These are phyloP conservation scores for Hygrophoropsis aurantiaca DNA, from an alignment of 768 basidiomycete species.

Conservation along the genomic window DNA sequence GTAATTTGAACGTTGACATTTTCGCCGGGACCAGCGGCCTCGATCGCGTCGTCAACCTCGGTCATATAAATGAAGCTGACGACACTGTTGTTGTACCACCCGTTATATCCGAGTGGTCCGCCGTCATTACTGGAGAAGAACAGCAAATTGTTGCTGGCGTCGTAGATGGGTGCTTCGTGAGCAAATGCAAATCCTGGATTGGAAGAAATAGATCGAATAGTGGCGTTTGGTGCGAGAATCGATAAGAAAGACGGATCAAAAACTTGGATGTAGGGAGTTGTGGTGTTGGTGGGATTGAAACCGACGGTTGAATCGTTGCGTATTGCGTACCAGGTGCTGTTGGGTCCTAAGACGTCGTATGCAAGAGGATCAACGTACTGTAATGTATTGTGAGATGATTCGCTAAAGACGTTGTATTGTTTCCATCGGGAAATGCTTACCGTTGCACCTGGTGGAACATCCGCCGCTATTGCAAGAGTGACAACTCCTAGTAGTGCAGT, in stretches of 20 bases:
- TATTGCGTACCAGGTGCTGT: slow-evolving; percentile 26
- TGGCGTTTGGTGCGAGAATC: slow-evolving; percentile 55
- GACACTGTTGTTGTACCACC: slow-evolving; percentile 56
- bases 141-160: slow-evolving; percentile 58
- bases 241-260: slow-evolving; percentile 49
- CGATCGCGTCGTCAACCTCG: slow-evolving; percentile 36
- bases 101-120: slow-evolving; percentile 59
- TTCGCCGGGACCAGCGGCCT: slow-evolving; percentile 11
- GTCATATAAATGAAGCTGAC: slow-evolving; percentile 56
- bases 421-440: too few relatives aligned
- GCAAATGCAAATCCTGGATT: slow-evolving; percentile 65
- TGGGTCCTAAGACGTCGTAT: slow-evolving; percentile 47
- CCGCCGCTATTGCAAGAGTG: too few relatives aligned
- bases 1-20: slow-evolving; percentile 50
- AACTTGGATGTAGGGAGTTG: slow-evolving; percentile 55
- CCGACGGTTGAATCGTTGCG: slow-evolving; percentile 28
- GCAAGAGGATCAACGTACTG: slow-evolving; percentile 49
- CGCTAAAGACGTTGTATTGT: too few relatives aligned
- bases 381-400: background rate
- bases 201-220: slow-evolving; percentile 56
- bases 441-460: too few relatives aligned
- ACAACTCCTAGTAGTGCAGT: too few relatives aligned
- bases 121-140: slow-evolving; percentile 72
- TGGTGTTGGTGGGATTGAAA: slow-evolving; percentile 58
- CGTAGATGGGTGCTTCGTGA: slow-evolving; percentile 71